A percentile compares a stretch with the other conserved stretches of the same genome.
Evolutionary conservation across 2,329 filamentous ascomycete genomes (phyloP).

Genomic region (Ophiostoma pallidulum): DNA sequence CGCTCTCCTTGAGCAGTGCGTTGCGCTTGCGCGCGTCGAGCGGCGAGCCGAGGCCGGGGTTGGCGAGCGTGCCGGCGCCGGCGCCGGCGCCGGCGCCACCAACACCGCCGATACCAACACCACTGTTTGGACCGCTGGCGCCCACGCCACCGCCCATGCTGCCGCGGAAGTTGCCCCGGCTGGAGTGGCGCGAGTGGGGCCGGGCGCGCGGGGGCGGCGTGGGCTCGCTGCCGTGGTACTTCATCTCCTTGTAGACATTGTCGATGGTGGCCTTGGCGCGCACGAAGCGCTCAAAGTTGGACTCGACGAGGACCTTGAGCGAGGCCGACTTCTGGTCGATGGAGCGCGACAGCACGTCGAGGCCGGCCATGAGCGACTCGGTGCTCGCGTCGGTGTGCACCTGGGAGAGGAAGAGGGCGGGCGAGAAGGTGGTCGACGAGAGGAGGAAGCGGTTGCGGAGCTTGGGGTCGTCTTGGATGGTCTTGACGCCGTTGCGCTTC

Average conservation of each 20-base stretch:
- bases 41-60: constrained; percentile 1
- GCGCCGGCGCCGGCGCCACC: no score
- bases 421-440: constrained; percentile 92
- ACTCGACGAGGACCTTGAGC: constrained; percentile 90
- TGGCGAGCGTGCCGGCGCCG: not conserved
- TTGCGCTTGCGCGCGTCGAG: constrained; percentile 59
- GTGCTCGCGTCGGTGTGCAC: constrained; percentile 83
- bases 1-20: constrained; percentile 82
- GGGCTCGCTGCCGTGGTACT: constrained; percentile 53
- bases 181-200: constrained; percentile 56
- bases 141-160: constrained; percentile 25
- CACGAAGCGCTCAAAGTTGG: constrained; percentile 97
- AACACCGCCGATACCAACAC: no score
- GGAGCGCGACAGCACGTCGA: constrained; percentile 78
- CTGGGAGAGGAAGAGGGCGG: constrained; percentile 82
- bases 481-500: constrained; percentile 61
- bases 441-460: constrained; percentile 90
- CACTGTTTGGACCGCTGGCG: not conserved
- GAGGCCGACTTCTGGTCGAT: constrained; percentile 98
- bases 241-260: constrained; percentile 98
- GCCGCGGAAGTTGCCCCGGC: constrained; percentile 56
- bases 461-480: constrained; percentile 70
- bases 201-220: constrained; percentile 28
- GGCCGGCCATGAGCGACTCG: constrained; percentile 65
- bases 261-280: constrained; percentile 96